Percentiles rank a stretch among this genome's conserved stretches.
These are phyloP conservation scores for Gonium pectorale DNA, from an alignment of 139 green algal genomes.

Conservation along the genomic window DNA sequence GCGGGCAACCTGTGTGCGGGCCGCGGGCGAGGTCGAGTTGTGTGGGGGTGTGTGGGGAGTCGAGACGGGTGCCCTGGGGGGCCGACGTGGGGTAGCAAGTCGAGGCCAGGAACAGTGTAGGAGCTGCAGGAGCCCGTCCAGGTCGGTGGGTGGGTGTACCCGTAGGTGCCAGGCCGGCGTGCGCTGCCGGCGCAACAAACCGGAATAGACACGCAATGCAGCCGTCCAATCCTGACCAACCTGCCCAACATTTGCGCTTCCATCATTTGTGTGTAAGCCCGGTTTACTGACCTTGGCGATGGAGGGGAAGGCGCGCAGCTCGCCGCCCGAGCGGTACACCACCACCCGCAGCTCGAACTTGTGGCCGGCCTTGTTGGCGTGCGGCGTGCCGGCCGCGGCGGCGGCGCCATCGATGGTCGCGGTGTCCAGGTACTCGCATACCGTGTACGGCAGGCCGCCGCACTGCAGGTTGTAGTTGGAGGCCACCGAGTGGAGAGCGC, in stretches of 20 bases:
- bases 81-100: too few species aligned
- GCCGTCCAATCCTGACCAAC: too few species aligned
- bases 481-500: conserved; percentile 18
- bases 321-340: conserved; percentile 43
- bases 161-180: too few species aligned
- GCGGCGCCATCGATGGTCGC: background rate
- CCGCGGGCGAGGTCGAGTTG: background rate
- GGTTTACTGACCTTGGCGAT: conserved; percentile 55
- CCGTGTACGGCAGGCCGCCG: conserved; percentile 51
- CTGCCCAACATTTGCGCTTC: too few species aligned
- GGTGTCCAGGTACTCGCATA: conserved; percentile 54
- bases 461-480: conserved; percentile 47
- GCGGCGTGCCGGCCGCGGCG: too few species aligned
- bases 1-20: conserved; percentile 44
- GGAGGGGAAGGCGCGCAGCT: conserved; percentile 51
- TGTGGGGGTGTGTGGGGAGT: background rate
- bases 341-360: conserved; percentile 58
- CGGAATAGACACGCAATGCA: too few species aligned
- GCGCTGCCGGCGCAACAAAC: too few species aligned
- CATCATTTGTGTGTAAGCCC: too few species aligned
- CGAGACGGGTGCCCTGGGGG: background rate
- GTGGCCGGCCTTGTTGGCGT: conserved; percentile 34
- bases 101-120: too few species aligned
- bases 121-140: too few species aligned
- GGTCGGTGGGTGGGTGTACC: too few species aligned